These are phyloP conservation scores for Nakaseomyces kungkrabaensis DNA, from an alignment of 1,139 yeast species.

Conservation along the genomic window DNA sequence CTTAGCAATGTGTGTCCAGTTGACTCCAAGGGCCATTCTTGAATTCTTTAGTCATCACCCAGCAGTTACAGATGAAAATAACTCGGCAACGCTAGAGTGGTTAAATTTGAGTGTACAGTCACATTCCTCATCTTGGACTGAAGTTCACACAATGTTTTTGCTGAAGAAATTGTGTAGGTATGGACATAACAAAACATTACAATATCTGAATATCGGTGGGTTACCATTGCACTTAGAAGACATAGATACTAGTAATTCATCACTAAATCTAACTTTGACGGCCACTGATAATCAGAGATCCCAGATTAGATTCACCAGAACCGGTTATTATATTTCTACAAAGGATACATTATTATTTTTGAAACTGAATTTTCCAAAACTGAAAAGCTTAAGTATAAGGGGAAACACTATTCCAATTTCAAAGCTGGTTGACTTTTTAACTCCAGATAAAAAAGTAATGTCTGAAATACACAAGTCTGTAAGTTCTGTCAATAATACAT, in stretches of 20 bases:
- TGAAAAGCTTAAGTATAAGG: conserved; percentile 56
- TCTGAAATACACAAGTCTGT: conserved; percentile 11
- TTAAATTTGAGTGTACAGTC: conserved; percentile 64
- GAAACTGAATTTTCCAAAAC: conserved; percentile 41
- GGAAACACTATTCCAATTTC: conserved; percentile 45
- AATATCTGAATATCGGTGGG: conserved; percentile 61
- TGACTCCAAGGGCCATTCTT: conserved; percentile 65
- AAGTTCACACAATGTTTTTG: conserved; percentile 48
- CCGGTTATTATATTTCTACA: conserved; percentile 23
- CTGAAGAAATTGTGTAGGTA: conserved; percentile 37
- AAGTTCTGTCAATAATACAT: neutral
- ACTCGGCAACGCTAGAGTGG: conserved; percentile 48
- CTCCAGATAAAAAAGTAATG: conserved; percentile 21
- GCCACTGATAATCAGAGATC: neutral
- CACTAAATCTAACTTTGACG: neutral
- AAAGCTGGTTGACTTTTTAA: conserved; percentile 41
- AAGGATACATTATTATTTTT: conserved; percentile 45
- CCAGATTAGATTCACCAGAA: conserved; percentile 9
- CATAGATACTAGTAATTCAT: conserved; percentile 28
- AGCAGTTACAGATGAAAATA: conserved; percentile 41
- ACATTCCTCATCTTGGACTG: conserved; percentile 55
- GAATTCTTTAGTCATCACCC: conserved; percentile 68
- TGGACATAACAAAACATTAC: conserved; percentile 33
- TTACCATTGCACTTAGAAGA: conserved; percentile 36
- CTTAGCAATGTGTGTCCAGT: conserved; percentile 64